Conservation (phyloP, 1,284 basidiomycete genomes). For the Athelia psychrophila region DNA sequence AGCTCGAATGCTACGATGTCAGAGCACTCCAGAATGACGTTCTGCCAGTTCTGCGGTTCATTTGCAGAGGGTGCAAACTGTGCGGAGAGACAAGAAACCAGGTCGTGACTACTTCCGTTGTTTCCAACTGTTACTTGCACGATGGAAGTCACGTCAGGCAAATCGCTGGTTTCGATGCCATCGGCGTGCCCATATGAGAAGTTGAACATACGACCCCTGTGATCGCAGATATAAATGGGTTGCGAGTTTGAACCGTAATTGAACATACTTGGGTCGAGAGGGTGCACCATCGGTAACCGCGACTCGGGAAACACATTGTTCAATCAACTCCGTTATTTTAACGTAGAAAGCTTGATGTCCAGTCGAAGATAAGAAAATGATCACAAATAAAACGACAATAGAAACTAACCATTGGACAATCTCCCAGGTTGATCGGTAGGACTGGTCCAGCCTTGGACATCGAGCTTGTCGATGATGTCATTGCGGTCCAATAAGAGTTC, state of each 20-base stretch:
- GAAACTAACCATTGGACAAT: constrained; percentile 31
- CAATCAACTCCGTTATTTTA: constrained; percentile 30
- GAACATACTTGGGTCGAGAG: constrained; percentile 26
- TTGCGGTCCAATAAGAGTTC: constrained; percentile 45
- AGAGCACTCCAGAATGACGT: constrained; percentile 58
- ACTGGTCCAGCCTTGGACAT: constrained; percentile 30
- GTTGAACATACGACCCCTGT: constrained; percentile 34
- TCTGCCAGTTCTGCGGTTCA: constrained; percentile 28
- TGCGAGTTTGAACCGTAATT: neutral
- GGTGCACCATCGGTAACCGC: constrained; percentile 16
- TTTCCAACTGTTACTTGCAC: constrained; percentile 38
- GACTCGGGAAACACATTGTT: constrained; percentile 28
- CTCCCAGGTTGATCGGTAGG: constrained; percentile 34
- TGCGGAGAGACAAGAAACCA: constrained; percentile 58
- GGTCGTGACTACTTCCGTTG: constrained; percentile 20
- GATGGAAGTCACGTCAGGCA: constrained; percentile 32
- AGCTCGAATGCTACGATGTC: constrained; percentile 63
- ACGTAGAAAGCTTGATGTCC: constrained; percentile 33
- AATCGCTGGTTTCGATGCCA: constrained; percentile 25
- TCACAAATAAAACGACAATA: neutral
- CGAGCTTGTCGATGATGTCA: constrained; percentile 28
- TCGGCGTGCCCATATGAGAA: constrained; percentile 35
- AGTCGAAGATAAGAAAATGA: constrained; percentile 2
- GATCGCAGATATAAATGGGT: neutral
- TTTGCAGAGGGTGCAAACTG: constrained; percentile 35